Evolutionary conservation across 768 basidiomycete species (phyloP), one percentile per base, ranked within the genome.

Genomic region (Punctularia strigosozonata): DNA sequence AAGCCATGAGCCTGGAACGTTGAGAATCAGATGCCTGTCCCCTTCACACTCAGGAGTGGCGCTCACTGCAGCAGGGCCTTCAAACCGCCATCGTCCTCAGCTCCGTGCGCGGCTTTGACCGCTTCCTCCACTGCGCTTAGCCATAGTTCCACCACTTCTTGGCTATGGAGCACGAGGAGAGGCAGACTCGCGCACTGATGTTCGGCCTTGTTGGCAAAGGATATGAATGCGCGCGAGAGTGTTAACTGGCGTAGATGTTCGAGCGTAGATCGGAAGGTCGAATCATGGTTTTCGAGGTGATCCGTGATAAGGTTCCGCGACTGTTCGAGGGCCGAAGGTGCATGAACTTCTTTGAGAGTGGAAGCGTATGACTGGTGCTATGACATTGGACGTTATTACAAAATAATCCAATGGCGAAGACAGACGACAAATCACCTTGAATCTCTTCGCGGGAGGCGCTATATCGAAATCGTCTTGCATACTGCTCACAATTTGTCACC

Each of bases 181-280:
- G 87, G 80, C 71, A 91, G 75, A 4, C 83, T 87, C 3, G 74
- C 68, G 4, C 81, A 76, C 26, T 87, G 61, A 1, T 66, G 55
- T 30, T 77, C 69, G 0, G 68, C 75, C 44, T 69, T 68, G 41
- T 69, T 65, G 2, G 79, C 75, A 50, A 88, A 90, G 21, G 64
- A 58, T 39, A 88, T 57, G 55, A 90, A 91, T 2, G 75, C 65
- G 1, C 82, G 73, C 2, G 85, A 68, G 17, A 92, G 71, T 55
- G 85, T 89, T 43, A 91, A 69, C 48, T 90, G 80, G 46, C 71
- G 63, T 79, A 82, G 86, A 50, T 84, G 75, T 20, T 74, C 65
- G 23, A 92, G 62, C 3, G 81, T 70, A 46, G 73, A 66, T 39
- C 80, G 75, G 49, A 92, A 90, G 52, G 87, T 79, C 0, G 82